Evolutionary conservation across 2,329 filamentous ascomycete genomes (phyloP), one percentile per base, ranked within the genome.

Genomic region (Chlorencoelia australis): DNA sequence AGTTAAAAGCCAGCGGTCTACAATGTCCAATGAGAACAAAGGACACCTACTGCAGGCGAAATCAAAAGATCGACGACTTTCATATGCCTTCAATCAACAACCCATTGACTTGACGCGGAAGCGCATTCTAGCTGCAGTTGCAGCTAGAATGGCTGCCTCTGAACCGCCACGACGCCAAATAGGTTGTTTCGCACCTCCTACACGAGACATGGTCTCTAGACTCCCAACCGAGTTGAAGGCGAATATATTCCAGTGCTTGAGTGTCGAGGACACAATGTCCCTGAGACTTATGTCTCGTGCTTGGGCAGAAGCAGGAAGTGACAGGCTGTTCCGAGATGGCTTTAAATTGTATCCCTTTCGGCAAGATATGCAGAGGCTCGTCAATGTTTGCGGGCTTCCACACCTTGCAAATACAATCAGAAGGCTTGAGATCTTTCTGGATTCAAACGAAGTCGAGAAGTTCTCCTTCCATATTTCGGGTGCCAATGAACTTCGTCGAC

Each of bases 401-500:
- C 36, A 35, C 10, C 24, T 39, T 13, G 36, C 36, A 18, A 18
- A 13, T 16, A 39, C 36, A 7, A 29, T 39, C 30, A 39, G 35
- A 5, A 29, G 26, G 6, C 16, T 39, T 7, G 13, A 28, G 13
- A 39, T 39, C 9, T 39, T 35, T 22, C 25, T 39, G 3, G 36
- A 39, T 13, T 39, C 36, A 2, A 39, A 31, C 4, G 31, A 39
- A 20, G 24, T 25, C 5, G 29, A 31, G 4, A 39, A 39, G 24
- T 39, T 30, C 30, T 34, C 30, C 9, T 39, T 39, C 24, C 34
- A 39, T 13, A 34, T 39, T 16, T 39, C 36, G 10, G 36, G 34
- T 29, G 36, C 30, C 4, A 17, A 31, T 14, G 36, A 39, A 29
- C 28, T 39, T 10, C 36, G 33, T 18, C 24, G 36, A 8, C 13